Evolutionary conservation across 306 rosid species (phyloP), one percentile per base, ranked within the genome.

Genomic region (Cucurbita moschata): DNA sequence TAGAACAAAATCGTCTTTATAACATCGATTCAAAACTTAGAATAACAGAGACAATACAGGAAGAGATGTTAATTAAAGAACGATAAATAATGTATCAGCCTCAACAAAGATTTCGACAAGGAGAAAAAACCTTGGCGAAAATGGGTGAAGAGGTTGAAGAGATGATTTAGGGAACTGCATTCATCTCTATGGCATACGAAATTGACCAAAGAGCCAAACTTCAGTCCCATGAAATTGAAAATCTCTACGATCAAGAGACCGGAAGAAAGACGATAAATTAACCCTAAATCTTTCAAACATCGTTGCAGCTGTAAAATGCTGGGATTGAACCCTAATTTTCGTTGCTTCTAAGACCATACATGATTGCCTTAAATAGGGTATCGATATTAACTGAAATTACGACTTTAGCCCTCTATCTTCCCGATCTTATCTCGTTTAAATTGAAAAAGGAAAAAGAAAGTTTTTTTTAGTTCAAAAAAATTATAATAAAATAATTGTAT

Each of bases 191-290:
- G 91, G 88, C 90, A 87, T 87, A 0, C 59, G 1, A 1, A 71
- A 74, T 9, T 58, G 83, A 86, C 93, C 97, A 83, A 84, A 91
- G 97, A 89, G 96, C 75, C 89, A 91, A 88, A 91, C 97, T 89
- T 83, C 90, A 87, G 89, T 73, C 92, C 97, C 94, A 59, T 57
- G 16, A 16, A 35, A 71, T 52, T 54, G n/a, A 7, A 0, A 7
- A 5, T 21, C 6, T 2, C 43, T 23, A 4, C 15, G 37, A 66
- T 13, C 19, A 35, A 64, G 5, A 7, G 44, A 23, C 14, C 4
- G 10, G 16, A 43, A 19, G 2, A n/a, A 44, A 0, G 51, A n/a
- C 4, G 11, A 10, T 2, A n/a, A 5, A 40, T 8, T n/a, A 16
- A 8, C 38, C 53, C 52, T 42, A 65, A 42, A 35, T 35, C 2